Evolutionary conservation across 768 basidiomycete species (phyloP).

Genomic region (Russula sp.): DNA sequence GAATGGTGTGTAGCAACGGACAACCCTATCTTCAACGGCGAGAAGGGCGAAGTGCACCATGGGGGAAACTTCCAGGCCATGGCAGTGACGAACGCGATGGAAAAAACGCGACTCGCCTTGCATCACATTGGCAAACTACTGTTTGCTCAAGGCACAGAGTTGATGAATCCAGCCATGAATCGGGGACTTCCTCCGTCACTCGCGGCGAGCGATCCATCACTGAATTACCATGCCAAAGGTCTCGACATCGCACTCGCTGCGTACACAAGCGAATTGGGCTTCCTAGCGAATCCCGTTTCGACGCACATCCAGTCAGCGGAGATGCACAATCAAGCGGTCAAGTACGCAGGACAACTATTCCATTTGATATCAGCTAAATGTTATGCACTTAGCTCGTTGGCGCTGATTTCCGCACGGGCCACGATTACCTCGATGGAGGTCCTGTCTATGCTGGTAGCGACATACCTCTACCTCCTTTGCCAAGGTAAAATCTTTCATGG

Average conservation of each 20-base stretch:
- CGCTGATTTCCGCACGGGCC: conserved; percentile 74
- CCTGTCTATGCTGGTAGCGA: conserved; percentile 61
- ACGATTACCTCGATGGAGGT: conserved; percentile 75
- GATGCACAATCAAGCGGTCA: conserved; percentile 90
- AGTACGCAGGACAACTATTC: conserved; percentile 40
- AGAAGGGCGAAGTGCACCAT: conserved; percentile 60
- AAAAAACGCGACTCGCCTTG: conserved; percentile 67
- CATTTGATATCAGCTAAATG: conserved; percentile 7
- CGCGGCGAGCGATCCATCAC: conserved; percentile 70
- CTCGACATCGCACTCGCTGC: conserved; percentile 79
- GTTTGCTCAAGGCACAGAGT: conserved; percentile 54
- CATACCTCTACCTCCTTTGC: conserved; percentile 70
- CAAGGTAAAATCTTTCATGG: conserved; percentile 34
- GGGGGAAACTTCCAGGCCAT: conserved; percentile 93
- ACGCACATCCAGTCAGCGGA: conserved; percentile 83
- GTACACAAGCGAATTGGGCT: conserved; percentile 79
- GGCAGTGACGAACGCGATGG: conserved; percentile 81
- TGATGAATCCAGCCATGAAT: conserved; percentile 77
- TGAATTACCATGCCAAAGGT: conserved; percentile 79
- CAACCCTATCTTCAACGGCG: conserved; percentile 73
- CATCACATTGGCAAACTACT: conserved; percentile 45
- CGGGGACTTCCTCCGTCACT: conserved; percentile 76
- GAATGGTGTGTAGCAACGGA: conserved; percentile 57
- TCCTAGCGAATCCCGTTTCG: conserved; percentile 81
- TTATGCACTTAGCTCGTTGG: conserved; percentile 53